A percentile compares a stretch with the other conserved stretches of the same genome.
Conservation (phyloP, 2,329 filamentous ascomycete genomes). For the Metarhizium humberi region DNA sequence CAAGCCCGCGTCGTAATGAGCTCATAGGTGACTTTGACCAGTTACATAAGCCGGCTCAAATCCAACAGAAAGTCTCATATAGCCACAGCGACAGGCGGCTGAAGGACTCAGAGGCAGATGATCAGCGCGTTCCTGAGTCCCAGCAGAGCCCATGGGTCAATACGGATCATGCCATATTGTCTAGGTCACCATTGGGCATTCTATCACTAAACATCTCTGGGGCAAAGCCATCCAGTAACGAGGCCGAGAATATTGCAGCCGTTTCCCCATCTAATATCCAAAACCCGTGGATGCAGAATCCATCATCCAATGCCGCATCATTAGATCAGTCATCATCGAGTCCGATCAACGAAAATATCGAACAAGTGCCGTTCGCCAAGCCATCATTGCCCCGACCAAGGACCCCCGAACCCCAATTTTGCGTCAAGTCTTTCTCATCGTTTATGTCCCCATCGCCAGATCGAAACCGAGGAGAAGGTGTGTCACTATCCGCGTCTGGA, state of each 20-base stretch:
- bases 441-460: conserved; percentile 43
- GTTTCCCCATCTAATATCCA: conserved; percentile 6
- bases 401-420: conserved; percentile 38
- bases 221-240: background rate
- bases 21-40: background rate
- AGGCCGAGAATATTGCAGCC: background rate
- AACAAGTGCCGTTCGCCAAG: background rate
- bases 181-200: background rate
- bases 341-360: background rate
- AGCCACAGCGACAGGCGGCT: background rate
- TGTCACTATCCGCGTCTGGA: background rate
- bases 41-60: background rate
- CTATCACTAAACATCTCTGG: background rate
- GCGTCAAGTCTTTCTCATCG: conserved; percentile 41
- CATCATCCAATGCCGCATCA: background rate
- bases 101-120: background rate
- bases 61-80: background rate
- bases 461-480: conserved; percentile 9
- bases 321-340: background rate
- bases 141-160: conserved; percentile 10
- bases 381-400: conserved; percentile 5
- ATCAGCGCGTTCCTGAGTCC: background rate
- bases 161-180: conserved; percentile 2
- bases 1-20: background rate
- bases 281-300: conserved; percentile 12